Percentiles rank a stretch among this genome's conserved stretches.
Conservation (phyloP, 495 filamentous ascomycete species). For the Pyronema omphalodes region DNA sequence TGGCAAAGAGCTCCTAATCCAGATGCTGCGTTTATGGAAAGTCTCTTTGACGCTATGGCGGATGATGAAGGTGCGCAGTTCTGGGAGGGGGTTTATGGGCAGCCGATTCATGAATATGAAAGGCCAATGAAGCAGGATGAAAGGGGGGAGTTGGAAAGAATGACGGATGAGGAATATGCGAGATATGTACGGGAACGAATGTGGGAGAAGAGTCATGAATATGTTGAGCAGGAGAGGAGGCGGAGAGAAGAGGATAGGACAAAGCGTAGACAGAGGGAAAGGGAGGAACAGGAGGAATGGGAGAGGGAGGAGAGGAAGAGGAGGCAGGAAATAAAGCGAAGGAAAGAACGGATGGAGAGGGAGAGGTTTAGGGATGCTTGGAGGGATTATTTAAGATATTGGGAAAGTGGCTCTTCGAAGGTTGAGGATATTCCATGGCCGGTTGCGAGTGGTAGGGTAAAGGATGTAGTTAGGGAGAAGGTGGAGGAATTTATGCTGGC, state of each 20-base stretch:
- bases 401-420: conserved; percentile 35
- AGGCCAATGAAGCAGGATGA: conserved; percentile 26
- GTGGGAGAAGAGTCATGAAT: conserved; percentile 73
- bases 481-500: conserved; percentile 45
- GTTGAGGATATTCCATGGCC: conserved; percentile 55
- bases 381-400: conserved; percentile 43
- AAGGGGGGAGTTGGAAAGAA: conserved; percentile 51
- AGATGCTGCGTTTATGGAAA: conserved; percentile 69
- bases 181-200: conserved; percentile 66
- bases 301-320: conserved; percentile 26
- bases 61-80: conserved; percentile 92
- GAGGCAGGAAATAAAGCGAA: conserved; percentile 29
- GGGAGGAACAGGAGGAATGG: conserved; percentile 28
- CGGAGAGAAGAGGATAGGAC: conserved; percentile 38
- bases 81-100: conserved; percentile 89
- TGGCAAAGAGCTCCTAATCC: conserved; percentile 32
- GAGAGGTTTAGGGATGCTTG: conserved; percentile 38
- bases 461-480: conserved; percentile 42
- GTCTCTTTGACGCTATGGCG: conserved; percentile 95
- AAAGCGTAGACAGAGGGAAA: conserved; percentile 28
- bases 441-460: conserved; percentile 40
- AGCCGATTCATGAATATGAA: conserved; percentile 60
- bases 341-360: conserved; percentile 32
- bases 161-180: conserved; percentile 84
- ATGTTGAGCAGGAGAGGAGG: conserved; percentile 46